Base-by-base conservation (phyloP, 306 rosid genomes). In the Fragaria nilgerrensis region DNA sequence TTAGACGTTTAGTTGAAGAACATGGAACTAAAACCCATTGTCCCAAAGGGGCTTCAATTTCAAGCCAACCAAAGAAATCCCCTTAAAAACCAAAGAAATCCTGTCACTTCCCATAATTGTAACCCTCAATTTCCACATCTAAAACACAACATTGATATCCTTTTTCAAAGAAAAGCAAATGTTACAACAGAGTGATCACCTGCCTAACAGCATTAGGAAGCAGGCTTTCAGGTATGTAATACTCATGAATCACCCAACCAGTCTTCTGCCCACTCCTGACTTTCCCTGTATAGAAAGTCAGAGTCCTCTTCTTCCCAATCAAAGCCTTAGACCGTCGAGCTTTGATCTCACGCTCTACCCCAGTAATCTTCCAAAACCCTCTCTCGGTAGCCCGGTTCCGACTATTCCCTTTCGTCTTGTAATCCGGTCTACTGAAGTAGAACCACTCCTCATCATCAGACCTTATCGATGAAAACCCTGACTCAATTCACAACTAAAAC, bases 321-420 rank as follows among this genome's bases (percentile, higher is more conserved):
- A 85, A 66, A 0, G 8, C 37, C 32, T 55, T 65, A 15, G 74
- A 82, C n/a, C 74, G 83, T 9, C 50, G 69, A 8, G 3, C 74
- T 84, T 23, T 85, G 55, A 92, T 75, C 0, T 8, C 2, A 22
- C 89, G 67, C 9, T 87, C 91, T 7, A 4, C 39, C 0, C 97
- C 92, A 5, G 96, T 92, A 75, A 74, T 20, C 75, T 94, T 92
- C 98, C 98, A 94, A 68, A 1, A 92, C 4, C 98, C 98, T n/a
- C 0, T 0, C 4, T 3, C 0, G 0, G 98, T 92, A 55, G 80
- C 8, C 84, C 97, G 79, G 55, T 85, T 47, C 50, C 50, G 50
- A 14, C 50, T 47, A 47, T 47, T 47, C 50, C 50, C 50, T 47
- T 47, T 47, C 15, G 50, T 47, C 84, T 84, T 92, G 70, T 56